Evolutionary conservation across 352 stramenopile genomes (phyloP).

Genomic region (Plasmopara muralis): DNA sequence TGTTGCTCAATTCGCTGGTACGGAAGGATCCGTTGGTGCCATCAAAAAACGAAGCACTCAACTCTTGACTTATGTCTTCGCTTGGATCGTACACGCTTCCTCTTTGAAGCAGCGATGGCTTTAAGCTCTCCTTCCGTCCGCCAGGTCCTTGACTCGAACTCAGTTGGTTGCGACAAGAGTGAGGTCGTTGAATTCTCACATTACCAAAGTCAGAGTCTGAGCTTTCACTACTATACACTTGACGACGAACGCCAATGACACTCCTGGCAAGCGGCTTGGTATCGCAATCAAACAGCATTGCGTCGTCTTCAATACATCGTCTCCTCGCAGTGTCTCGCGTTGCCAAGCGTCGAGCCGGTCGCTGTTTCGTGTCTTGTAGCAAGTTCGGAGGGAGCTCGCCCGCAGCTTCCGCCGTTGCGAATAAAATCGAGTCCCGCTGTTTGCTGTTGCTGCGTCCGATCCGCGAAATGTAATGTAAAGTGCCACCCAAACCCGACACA

Average conservation of each 20-base stretch:
- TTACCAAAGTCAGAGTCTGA: conserved; percentile 13
- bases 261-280: conserved; percentile 28
- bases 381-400: conserved; percentile 23
- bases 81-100: conserved; percentile 21
- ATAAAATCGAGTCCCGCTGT: conserved; percentile 36
- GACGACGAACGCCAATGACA: conserved; percentile 26
- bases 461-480: conserved; percentile 27
- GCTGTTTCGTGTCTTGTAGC: conserved; percentile 28
- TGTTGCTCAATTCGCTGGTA: conserved; percentile 24
- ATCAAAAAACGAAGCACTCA: conserved; percentile 34
- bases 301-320: conserved; percentile 25
- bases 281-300: conserved; percentile 24
- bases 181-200: conserved; percentile 11
- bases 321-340: conserved; percentile 11
- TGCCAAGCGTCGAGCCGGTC: conserved; percentile 11
- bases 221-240: conserved; percentile 12
- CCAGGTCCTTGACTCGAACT: conserved; percentile 26
- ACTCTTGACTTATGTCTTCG: conserved; percentile 25
- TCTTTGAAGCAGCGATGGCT: conserved; percentile 17
- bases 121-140: conserved; percentile 17
- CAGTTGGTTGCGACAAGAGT: conserved; percentile 10
- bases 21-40: conserved; percentile 27
- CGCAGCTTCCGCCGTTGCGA: conserved; percentile 26
- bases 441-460: conserved; percentile 32
- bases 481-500: conserved; percentile 27